Evolutionary conservation across 768 basidiomycete species (phyloP).

Genomic region (Nevesoporus exiguus): DNA sequence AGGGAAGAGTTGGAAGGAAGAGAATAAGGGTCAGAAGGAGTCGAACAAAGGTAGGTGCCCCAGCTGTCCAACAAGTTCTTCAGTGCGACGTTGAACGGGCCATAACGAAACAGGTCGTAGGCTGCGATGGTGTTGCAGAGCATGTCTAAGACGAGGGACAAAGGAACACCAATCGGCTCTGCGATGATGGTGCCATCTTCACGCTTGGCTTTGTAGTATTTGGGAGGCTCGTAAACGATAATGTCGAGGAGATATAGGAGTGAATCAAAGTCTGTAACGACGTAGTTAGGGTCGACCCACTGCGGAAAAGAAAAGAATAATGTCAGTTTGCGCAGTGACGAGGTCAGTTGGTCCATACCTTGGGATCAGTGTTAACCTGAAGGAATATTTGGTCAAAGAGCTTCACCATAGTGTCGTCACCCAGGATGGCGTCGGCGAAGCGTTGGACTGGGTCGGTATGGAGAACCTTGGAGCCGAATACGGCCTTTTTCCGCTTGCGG

Average conservation of each 20-base stretch:
- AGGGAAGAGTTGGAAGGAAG: constrained; percentile 3
- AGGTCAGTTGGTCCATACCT: background rate
- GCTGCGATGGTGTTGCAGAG: constrained; percentile 23
- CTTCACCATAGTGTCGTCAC: background rate
- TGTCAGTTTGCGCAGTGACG: background rate
- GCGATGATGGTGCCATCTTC: constrained; percentile 7
- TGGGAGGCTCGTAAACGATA: background rate
- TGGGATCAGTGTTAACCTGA: constrained; percentile 3
- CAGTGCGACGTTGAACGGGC: constrained; percentile 2
- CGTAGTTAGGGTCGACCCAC: constrained; percentile 1
- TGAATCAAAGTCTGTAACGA: background rate
- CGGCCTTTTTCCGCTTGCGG: background rate
- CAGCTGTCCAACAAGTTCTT: background rate
- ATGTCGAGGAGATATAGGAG: background rate
- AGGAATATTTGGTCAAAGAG: background rate
- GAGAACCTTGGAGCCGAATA: background rate
- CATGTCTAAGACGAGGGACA: constrained; percentile 18
- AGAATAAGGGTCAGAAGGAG: background rate
- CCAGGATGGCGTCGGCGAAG: background rate
- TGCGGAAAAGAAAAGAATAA: background rate
- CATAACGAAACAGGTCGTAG: constrained; percentile 13
- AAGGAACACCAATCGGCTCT: constrained; percentile 17
- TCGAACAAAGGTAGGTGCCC: background rate
- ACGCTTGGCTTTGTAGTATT: background rate
- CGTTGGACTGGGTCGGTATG: background rate